Conservation (phyloP, 148 eudicot genomes). For the Spergularia bocconei region DNA sequence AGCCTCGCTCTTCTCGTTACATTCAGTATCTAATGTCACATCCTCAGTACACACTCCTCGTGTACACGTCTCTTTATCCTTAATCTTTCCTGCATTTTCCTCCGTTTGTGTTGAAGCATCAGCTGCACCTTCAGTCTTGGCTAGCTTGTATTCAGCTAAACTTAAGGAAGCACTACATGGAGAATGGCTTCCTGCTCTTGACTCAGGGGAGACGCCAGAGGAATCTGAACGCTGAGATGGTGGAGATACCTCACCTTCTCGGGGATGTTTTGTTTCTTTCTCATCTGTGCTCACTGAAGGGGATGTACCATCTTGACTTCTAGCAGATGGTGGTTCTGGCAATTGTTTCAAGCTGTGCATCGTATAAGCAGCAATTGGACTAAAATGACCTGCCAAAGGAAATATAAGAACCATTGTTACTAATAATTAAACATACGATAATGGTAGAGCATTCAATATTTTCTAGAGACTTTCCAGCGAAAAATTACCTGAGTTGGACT, state of each 20-base stretch:
- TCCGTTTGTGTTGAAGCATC: conserved; percentile 96
- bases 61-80: conserved; percentile 54
- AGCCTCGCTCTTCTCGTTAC: conserved; percentile 29
- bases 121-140: conserved; percentile 60
- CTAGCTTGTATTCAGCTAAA: conserved; percentile 58
- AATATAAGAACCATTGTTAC: not conserved
- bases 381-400: conserved; percentile 48
- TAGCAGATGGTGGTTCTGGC: conserved; percentile 68
- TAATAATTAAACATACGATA: not conserved
- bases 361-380: conserved; percentile 51
- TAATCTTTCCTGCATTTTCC: conserved; percentile 40
- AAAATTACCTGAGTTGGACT: conserved; percentile 49
- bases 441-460: not conserved
- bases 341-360: conserved; percentile 57
- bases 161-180: conserved; percentile 67
- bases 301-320: conserved; percentile 74
- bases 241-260: conserved; percentile 72
- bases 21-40: conserved; percentile 40
- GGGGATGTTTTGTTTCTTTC: conserved; percentile 56
- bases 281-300: conserved; percentile 66
- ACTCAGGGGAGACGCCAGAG: conserved; percentile 63
- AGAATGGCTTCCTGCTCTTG: conserved; percentile 57
- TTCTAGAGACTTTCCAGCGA: not conserved
- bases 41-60: conserved; percentile 91
- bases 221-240: conserved; percentile 53